Conservation (phyloP, 2,329 filamentous ascomycete species). For the Furcasterigmium sp. region DNA sequence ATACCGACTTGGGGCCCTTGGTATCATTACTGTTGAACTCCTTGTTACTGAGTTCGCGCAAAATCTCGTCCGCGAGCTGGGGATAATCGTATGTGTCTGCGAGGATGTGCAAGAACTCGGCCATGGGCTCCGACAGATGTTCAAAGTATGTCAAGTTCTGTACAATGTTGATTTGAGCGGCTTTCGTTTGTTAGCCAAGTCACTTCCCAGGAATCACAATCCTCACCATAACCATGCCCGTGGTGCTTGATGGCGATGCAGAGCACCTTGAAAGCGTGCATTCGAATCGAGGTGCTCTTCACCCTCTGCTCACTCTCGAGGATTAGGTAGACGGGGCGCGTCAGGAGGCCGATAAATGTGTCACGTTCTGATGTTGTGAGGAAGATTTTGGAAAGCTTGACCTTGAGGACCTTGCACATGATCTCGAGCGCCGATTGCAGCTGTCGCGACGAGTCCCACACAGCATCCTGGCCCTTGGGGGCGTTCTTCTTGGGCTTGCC, state of each 20-base stretch:
- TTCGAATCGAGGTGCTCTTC: constrained; percentile 82
- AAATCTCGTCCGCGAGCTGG: constrained; percentile 86
- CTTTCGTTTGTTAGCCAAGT: constrained; percentile 39
- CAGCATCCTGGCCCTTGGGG: constrained; percentile 60
- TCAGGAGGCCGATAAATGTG: constrained; percentile 88
- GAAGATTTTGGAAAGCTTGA: constrained; percentile 90
- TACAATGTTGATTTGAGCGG: constrained; percentile 94
- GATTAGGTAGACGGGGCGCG: constrained; percentile 86
- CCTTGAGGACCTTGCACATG: constrained; percentile 92
- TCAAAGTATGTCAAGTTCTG: constrained; percentile 98
- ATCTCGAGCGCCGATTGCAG: constrained; percentile 83
- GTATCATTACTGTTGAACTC: constrained; percentile 97
- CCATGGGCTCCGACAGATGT: constrained; percentile 98
- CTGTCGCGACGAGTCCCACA: constrained; percentile 86
- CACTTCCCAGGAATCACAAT: background rate
- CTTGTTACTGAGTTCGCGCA: constrained; percentile 92
- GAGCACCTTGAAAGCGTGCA: constrained; percentile 96
- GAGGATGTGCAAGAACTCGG: constrained; percentile 92
- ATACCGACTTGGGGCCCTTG: constrained; percentile 92
- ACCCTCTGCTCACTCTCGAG: constrained; percentile 90
- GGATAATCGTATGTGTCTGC: constrained; percentile 97
- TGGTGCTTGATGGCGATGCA: constrained; percentile 98
- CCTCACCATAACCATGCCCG: constrained; percentile 85
- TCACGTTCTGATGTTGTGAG: constrained; percentile 94
- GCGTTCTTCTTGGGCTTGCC: constrained; percentile 75